phyloP scores from a whole-genome alignment of 2,329 filamentous ascomycete genomes.

The Hypoxylon sp. region DNA sequence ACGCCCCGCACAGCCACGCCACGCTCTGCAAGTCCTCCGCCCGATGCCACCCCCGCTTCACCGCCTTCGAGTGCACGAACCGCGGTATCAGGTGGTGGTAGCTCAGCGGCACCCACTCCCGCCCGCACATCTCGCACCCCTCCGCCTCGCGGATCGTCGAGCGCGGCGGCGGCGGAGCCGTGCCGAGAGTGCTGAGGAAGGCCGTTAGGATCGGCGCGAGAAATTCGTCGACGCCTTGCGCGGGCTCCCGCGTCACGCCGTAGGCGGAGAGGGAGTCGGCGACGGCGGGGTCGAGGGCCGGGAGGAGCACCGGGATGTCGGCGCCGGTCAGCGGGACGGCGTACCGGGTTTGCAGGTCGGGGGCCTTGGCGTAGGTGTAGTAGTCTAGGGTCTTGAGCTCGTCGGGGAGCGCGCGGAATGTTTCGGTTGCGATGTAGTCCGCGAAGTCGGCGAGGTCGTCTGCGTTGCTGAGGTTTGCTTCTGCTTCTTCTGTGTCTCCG shows the following conservation, averaged over 20 bases:
- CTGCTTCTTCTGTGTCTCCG: slow-evolving; percentile 28
- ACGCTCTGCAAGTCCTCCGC: slow-evolving; percentile 83
- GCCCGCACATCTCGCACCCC: slow-evolving; percentile 82
- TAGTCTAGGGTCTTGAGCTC: slow-evolving; percentile 75
- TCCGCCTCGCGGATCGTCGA: slow-evolving; percentile 66
- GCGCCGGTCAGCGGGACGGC: slow-evolving; percentile 67
- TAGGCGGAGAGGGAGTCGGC: slow-evolving; percentile 79
- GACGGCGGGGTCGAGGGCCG: slow-evolving; percentile 70
- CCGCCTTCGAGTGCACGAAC: slow-evolving; percentile 79
- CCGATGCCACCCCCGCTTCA: slow-evolving; percentile 84
- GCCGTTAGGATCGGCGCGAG: slow-evolving; percentile 73
- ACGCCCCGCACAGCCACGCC: slow-evolving; percentile 88
- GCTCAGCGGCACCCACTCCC: slow-evolving; percentile 81
- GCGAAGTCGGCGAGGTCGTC: slow-evolving; percentile 85
- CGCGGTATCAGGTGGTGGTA: slow-evolving; percentile 92
- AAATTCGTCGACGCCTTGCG: slow-evolving; percentile 67
- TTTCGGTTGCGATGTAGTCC: slow-evolving; percentile 80
- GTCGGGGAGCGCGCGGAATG: slow-evolving; percentile 75
- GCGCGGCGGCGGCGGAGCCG: slow-evolving; percentile 74
- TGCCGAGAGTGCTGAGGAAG: slow-evolving; percentile 71
- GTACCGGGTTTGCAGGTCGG: slow-evolving; percentile 68
- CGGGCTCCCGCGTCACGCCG: slow-evolving; percentile 66
- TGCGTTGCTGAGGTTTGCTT: slow-evolving; percentile 57
- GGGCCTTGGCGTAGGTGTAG: slow-evolving; percentile 65
- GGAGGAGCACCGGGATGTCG: slow-evolving; percentile 66